Evolutionary conservation across 495 filamentous ascomycete genomes (phyloP), one percentile per base, ranked within the genome.

Genomic region (Annulohypoxylon moriforme): DNA sequence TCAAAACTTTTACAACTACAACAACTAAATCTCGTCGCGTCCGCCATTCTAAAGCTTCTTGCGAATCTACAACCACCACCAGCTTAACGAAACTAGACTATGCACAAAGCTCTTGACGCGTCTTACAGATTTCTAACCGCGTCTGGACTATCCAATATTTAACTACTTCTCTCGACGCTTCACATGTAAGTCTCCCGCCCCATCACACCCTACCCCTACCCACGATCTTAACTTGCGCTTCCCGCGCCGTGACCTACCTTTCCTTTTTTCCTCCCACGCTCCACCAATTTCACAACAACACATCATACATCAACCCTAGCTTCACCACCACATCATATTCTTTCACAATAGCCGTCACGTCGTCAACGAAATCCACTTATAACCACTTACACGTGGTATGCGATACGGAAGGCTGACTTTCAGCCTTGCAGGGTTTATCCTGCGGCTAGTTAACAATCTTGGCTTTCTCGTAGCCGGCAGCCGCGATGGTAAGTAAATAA

Each of bases 341-440:
- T 73, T 55, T 65, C 53, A 55, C 56, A 46, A 52, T 67, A 40
- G 52, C 44, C 38, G 34, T 33, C 64, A 8, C 49, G 34, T 16
- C 16, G 11, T 11, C 60, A 52, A 52, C 34, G 11, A 25, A 53
- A 55, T 42, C 14, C 58, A 73, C 68, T 67, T 73, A 20, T 40
- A 55, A 34, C 14, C 61, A 73, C 71, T 69, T 73, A 44, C 34
- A 72, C 40, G 58, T 60, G 47, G 60, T 13, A 33, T 31, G n/a
- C 53, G 33, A 33, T 33, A 40, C 20, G 59, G 76, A 60, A 79
- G 81, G 78, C 80, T 81, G 79, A 79, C 72, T 68, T 71, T 77
- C 78, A 80, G 80, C 76, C 80, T 81, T 78, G 76, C 79, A 82
- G 73, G 61, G 67, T 57, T 61, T 71, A 52, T 65, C 61, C 61